phyloP scores from a whole-genome alignment of 805 yeast genomes.

The Metschnikowia peoriensis region DNA sequence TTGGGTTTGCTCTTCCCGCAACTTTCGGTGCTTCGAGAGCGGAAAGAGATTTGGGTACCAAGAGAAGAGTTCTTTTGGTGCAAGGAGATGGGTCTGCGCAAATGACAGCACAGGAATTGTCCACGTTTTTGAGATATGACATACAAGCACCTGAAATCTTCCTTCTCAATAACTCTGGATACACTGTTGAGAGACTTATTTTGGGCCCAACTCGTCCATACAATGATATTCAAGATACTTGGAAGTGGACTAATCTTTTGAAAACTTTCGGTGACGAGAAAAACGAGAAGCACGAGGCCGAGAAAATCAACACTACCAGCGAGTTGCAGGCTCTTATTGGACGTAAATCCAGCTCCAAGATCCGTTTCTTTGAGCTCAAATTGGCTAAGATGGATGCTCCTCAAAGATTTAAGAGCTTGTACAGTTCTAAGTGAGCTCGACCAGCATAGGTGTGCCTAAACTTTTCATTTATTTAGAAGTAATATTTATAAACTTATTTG shows the following conservation, averaged over 20 bases:
- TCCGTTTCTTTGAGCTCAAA: conserved; percentile 26
- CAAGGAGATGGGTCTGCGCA: conserved; percentile 96
- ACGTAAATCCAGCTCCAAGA: conserved; percentile 18
- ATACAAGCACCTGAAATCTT: conserved; percentile 64
- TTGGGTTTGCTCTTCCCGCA: conserved; percentile 87
- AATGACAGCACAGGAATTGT: conserved; percentile 86
- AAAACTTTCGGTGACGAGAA: conserved; percentile 57
- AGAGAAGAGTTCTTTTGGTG: conserved; percentile 62
- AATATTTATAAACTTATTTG: too few species aligned
- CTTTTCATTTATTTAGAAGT: too few species aligned
- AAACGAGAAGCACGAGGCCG: conserved; percentile 22
- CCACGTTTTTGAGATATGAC: conserved; percentile 57
- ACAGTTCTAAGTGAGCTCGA: conserved; percentile 5
- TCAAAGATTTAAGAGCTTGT: conserved; percentile 20
- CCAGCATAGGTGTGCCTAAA: too few species aligned
- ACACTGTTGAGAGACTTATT: conserved; percentile 85
- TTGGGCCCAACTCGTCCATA: conserved; percentile 74
- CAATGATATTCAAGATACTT: conserved; percentile 76
- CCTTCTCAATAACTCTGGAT: conserved; percentile 81
- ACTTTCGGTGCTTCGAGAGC: conserved; percentile 82
- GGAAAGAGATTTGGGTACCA: conserved; percentile 48
- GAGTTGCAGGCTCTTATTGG: conserved; percentile 22
- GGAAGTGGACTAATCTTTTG: conserved; percentile 78
- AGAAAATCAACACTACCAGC: conserved; percentile 17
- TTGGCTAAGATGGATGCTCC: conserved; percentile 30